Evolutionary conservation across 768 basidiomycete species (phyloP).

Genomic region (Postia placenta): DNA sequence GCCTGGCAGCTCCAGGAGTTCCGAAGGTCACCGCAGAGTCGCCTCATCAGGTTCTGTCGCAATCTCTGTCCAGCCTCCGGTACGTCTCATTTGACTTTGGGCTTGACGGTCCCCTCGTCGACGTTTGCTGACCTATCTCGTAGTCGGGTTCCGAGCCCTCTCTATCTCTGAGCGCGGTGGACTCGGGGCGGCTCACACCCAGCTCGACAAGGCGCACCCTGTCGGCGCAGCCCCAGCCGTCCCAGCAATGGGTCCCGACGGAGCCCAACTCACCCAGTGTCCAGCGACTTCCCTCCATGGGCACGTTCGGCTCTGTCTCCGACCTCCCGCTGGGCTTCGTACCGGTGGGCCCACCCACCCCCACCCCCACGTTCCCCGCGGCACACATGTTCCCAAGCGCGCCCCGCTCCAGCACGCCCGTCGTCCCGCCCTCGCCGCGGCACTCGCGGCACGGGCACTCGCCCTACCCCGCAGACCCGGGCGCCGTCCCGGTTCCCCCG

Average conservation of each 20-base stretch:
- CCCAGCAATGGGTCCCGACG: not conserved
- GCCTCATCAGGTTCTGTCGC: constrained; percentile 10
- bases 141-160: no score
- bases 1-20: not conserved
- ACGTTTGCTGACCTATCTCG: not conserved
- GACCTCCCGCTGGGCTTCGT: constrained; percentile 5
- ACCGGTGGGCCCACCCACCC: not conserved
- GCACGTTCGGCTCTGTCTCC: not conserved
- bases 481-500: no score
- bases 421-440: no score
- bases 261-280: not conserved
- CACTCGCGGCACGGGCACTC: no score
- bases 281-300: not conserved
- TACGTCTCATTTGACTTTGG: constrained; percentile 13
- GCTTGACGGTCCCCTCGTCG: no score
- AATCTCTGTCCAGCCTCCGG: constrained; percentile 20
- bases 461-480: no score
- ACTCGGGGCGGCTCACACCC: constrained; percentile 17
- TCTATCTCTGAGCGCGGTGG: constrained; percentile 11
- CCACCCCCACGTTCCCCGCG: not conserved
- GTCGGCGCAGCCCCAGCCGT: no score
- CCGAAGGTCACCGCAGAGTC: constrained; percentile 4
- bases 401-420: no score
- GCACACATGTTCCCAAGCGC: no score
- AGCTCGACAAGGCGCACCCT: constrained; percentile 4